Base-by-base conservation (phyloP, 2,329 filamentous ascomycete genomes). In the Ophiostoma sp. region DNA sequence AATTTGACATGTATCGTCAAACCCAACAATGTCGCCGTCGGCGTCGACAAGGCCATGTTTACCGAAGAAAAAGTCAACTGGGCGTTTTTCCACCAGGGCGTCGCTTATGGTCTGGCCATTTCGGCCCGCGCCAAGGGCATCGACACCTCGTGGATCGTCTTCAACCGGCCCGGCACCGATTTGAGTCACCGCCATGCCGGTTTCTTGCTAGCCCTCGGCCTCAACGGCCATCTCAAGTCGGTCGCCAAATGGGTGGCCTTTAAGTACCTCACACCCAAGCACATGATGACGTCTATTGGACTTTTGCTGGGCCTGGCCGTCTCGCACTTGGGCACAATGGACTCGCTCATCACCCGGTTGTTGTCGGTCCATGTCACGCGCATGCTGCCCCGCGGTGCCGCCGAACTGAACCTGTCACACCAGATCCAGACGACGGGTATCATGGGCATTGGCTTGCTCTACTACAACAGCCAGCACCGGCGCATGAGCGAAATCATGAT, bases 401-500 rank as follows among this genome's bases (percentile, higher is more conserved):
- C 95, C 1, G 96, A 99, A 81, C 86, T 99, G 12, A 99, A 99
- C 77, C 83, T 99, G 1, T 97, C 95, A 1, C 93, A 94, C 3
- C 86, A 97, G 22, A 98, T 95, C 0, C 96, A 99, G 81, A 98
- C 96, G 0, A 96, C 95, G 0, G 96, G 95, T 25, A 92, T 99
- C 57, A 97, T 99, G 94, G 96, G 96, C 1, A 97, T 99, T 76
- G 96, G 96, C 0, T 84, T 99, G 55, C 85, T 99, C 0, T 99
- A 98, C 81, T 97, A 92, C 82, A 92, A 95, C 80, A 98, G 95
- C 36, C 95, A 98, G 79, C 97, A 99, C 82, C 92, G 97, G 39
- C 91, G 97, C 50, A 99, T 99, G 96, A 98, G 94, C 79, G 96
- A 99, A 81, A 94, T 98, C 22, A 98, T 99, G 94, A 89, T 99